Base-by-base conservation (phyloP, 1,284 basidiomycete species). In the Malassezia slooffiae region DNA sequence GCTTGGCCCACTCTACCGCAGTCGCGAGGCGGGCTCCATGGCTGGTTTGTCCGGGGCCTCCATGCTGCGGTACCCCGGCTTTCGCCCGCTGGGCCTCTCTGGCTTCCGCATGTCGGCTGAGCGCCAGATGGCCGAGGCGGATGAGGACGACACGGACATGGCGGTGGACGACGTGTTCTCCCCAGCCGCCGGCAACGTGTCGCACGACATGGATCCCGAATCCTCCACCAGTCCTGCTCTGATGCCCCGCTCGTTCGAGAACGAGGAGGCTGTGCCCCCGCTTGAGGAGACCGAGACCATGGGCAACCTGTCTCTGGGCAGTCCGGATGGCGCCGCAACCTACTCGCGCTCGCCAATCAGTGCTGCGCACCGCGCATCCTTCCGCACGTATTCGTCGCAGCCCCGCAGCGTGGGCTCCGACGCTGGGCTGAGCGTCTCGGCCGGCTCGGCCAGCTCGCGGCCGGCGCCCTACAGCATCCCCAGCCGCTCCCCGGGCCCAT, bases 21-120 rank as follows among this genome's bases (percentile, higher is more conserved):
- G 45, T 59, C 31, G 57, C 57, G 21, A 60, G 56, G 31, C 50
- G 54, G 7, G 51, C 55, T 19, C 49, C 52, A 6, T 57, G 51
- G 7, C 37, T 51, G 39, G 44, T 55, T 4, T 59, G 54, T 7
- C 24, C 24, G 7, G 24, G 24, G 24, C 24, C 24, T 7, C 24
- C 24, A 26, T 12, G 10, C 24, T 47, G 13, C 23, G 34, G 15
- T 42, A 41, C 23, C n/a, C 22, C 16, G 32, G 38, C 13, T 33
- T 40, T 9, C 45, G 45, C 21, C 38, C 40, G 12, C 37, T 37
- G n/a, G 34, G 38, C 10, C 12, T 34, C 5, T 47, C 44, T 1
- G 3, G 22, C 17, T 46, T 50, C 23, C 36, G 37, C 15, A 41
- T 47, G 29, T 47, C 43, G 5, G 42, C 40, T 7, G 40, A 47